Evolutionary conservation across 2,329 filamentous ascomycete genomes (phyloP).

Genomic region (Colletotrichum sojae): DNA sequence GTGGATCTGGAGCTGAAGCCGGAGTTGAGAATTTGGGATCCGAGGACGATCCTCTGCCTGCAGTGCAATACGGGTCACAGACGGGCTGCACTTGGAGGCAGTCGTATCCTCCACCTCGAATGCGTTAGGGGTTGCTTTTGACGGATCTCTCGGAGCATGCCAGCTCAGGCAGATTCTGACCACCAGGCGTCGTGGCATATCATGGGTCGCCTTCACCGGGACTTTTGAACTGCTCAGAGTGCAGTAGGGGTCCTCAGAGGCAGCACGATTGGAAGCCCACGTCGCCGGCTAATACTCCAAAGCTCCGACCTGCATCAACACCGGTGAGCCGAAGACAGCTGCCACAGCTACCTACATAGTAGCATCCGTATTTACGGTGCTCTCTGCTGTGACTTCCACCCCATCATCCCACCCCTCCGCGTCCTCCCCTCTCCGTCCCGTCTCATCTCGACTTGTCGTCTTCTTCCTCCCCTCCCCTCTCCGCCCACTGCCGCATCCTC

Average conservation of each 20-base stretch:
- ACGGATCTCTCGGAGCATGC: slow-evolving; percentile 30
- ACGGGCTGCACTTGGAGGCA: too few species aligned
- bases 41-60: not conserved
- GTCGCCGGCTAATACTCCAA: not conserved
- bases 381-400: not conserved
- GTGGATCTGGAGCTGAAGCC: not conserved
- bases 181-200: not conserved
- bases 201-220: not conserved
- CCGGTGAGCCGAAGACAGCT: slow-evolving; percentile 1
- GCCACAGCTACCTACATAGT: too few species aligned
- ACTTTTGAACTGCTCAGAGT: not conserved
- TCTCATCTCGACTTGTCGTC: slow-evolving; percentile 22
- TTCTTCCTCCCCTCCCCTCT: slow-evolving; percentile 27
- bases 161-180: slow-evolving; percentile 6
- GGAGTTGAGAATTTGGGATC: slow-evolving; percentile 5
- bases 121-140: not conserved
- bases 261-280: not conserved
- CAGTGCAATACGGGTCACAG: too few species aligned
- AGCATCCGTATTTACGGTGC: too few species aligned
- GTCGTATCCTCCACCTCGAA: too few species aligned
- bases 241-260: not conserved
- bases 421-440: slow-evolving; percentile 8
- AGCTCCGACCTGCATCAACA: slow-evolving; percentile 12
- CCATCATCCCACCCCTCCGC: slow-evolving; percentile 6
- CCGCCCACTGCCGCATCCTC: slow-evolving; percentile 25